These are phyloP conservation scores for Gossypium ekmanianum DNA, from an alignment of 345 rosid genomes.

Conservation along the genomic window DNA sequence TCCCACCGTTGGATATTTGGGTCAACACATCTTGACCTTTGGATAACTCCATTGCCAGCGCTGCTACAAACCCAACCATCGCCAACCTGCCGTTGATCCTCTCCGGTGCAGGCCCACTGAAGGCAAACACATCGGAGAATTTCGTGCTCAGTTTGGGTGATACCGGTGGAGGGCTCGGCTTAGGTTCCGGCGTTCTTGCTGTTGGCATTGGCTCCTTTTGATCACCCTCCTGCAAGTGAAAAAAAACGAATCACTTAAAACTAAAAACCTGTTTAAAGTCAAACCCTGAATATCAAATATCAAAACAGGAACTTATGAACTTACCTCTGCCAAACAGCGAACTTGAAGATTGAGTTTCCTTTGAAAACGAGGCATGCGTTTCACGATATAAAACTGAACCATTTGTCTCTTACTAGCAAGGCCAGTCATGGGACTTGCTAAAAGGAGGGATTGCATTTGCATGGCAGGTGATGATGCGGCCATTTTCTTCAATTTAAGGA, in stretches of 20 bases:
- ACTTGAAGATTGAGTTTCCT: conserved; percentile 30
- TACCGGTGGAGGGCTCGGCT: background rate
- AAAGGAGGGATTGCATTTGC: conserved; percentile 48
- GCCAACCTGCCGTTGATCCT: conserved; percentile 88
- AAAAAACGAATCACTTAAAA: background rate
- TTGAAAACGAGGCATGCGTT: conserved; percentile 17
- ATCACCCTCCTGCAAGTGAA: background rate
- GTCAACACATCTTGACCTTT: conserved; percentile 61
- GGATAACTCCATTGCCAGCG: conserved; percentile 57
- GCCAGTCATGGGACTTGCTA: conserved; percentile 28
- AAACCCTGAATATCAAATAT: background rate
- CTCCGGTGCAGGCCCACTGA: conserved; percentile 87
- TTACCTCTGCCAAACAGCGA: conserved; percentile 44
- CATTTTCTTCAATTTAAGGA: conserved; percentile 19
- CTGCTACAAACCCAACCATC: conserved; percentile 78
- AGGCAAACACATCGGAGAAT: conserved; percentile 59
- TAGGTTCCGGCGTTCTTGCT: background rate
- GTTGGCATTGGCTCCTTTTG: background rate
- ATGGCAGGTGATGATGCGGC: conserved; percentile 33
- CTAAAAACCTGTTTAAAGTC: background rate
- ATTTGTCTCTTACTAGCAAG: conserved; percentile 22
- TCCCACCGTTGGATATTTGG: conserved; percentile 59
- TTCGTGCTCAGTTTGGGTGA: conserved; percentile 50
- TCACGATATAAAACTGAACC: conserved; percentile 21
- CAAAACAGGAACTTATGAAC: background rate